phyloP scores from a whole-genome alignment of 192 early-diverging fungal genomes.

The Chytriomyces confervae region DNA sequence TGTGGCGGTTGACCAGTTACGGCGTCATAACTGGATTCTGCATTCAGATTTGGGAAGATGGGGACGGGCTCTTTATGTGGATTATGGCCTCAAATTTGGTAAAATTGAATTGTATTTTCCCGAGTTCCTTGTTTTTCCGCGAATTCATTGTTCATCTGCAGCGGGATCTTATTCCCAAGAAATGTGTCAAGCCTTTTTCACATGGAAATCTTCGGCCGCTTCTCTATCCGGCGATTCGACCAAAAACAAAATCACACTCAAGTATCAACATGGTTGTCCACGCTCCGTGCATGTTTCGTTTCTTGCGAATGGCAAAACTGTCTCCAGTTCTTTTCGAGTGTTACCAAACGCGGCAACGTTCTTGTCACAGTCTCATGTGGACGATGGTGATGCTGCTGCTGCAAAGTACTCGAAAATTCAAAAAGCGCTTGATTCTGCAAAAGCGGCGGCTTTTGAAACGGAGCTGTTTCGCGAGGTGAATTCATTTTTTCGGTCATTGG shows the following conservation, averaged over 20 bases:
- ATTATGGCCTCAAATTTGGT: slow-evolving; percentile 30
- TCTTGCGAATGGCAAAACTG: not conserved
- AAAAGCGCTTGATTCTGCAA: not conserved
- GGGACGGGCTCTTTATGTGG: slow-evolving; percentile 24
- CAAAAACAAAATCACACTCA: slow-evolving; percentile 26
- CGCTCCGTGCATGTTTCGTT: not conserved
- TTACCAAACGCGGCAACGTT: no score
- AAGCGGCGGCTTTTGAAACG: slow-evolving; percentile 18
- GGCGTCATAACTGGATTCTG: slow-evolving; percentile 31
- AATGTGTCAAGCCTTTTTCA: slow-evolving; percentile 26
- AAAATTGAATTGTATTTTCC: not conserved
- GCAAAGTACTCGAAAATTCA: slow-evolving; percentile 21
- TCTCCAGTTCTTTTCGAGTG: not conserved
- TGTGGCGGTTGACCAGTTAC: slow-evolving; percentile 24
- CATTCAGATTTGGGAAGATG: slow-evolving; percentile 23
- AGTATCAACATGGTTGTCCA: slow-evolving; percentile 22
- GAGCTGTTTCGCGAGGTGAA: slow-evolving; percentile 27
- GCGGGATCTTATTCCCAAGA: slow-evolving; percentile 14
- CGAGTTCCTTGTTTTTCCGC: not conserved
- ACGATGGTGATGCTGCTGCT: not conserved
- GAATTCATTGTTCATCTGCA: not conserved
- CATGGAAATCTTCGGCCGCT: slow-evolving; percentile 19
- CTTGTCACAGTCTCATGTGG: not conserved
- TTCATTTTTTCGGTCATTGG: not conserved
- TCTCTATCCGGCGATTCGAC: not conserved